Base-by-base conservation (phyloP, 768 basidiomycete genomes). In the Leccinum rimulosum region DNA sequence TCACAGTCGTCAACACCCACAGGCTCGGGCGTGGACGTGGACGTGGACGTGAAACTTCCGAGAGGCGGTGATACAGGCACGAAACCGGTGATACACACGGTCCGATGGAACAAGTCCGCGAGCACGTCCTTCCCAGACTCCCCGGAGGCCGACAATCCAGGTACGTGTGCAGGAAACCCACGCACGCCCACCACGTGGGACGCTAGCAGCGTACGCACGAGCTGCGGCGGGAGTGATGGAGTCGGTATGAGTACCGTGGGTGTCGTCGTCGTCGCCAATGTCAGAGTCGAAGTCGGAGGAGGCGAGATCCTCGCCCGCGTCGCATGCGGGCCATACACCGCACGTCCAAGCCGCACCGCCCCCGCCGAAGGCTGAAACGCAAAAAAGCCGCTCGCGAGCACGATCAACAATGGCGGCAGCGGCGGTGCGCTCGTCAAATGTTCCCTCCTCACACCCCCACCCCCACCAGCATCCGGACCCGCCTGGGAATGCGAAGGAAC, bases 71-170 rank as follows among this genome's bases (percentile, higher is more conserved):
- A 58, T 51, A 70, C 56, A 3, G 77, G 68, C 15, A 73, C 72
- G 52, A 81, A 80, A 14, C 82, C 82, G 3, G 76, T 77, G 48
- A 74, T 69, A 27, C 80, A 79, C 3, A 81, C 62, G 50, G 84
- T 74, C 50, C 73, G 76, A 52, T 76, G 71, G 54, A 82, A 79
- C 8, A 74, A 63, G 17, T 76, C 70, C 15, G 73, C 74, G 30
- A 74, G 67, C 7, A 68, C 64, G 8, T 75, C 66, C n/a, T 60
- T 64, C 12, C 66, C 66, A 59, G 69, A 72, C 6, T 58, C 54
- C 3, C 71, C 65, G 17, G 58, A 62, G 54, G 56, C 49, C 28
- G 64, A 56, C 47, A 70, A 48, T n/a, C 2, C 8, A 0, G 72
- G 70, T 9, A 7, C 14, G 45, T 68, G 33, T 11, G 58, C 33